phyloP scores from a whole-genome alignment of 2,329 filamentous ascomycete species.

The Pseudocercospora musae region DNA sequence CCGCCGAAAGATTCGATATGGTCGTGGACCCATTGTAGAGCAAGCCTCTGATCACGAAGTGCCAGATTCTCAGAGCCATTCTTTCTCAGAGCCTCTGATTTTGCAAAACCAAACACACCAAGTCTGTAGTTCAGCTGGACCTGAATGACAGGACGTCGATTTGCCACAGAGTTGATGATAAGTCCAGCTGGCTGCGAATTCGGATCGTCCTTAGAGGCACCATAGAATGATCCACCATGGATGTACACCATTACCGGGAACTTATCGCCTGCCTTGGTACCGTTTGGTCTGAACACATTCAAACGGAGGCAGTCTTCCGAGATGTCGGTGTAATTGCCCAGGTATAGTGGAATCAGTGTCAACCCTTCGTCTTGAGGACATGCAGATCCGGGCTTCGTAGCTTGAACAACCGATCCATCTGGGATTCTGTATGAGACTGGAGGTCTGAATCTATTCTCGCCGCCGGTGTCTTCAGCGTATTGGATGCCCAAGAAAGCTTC shows the following conservation, averaged over 20 bases:
- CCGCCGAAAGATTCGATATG: slow-evolving; percentile 61
- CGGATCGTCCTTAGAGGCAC: slow-evolving; percentile 30
- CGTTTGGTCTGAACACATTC: slow-evolving; percentile 26
- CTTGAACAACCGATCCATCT: background rate
- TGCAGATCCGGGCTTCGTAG: background rate
- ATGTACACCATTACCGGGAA: slow-evolving; percentile 40
- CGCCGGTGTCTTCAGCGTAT: slow-evolving; percentile 32
- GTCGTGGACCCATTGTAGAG: slow-evolving; percentile 58
- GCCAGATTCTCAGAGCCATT: slow-evolving; percentile 39
- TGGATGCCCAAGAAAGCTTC: slow-evolving; percentile 34
- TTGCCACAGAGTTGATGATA: slow-evolving; percentile 46
- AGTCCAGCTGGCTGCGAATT: slow-evolving; percentile 45
- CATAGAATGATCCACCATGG: slow-evolving; percentile 25
- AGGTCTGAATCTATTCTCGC: slow-evolving; percentile 30
- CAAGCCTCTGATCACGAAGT: slow-evolving; percentile 58
- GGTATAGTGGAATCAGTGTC: slow-evolving; percentile 6
- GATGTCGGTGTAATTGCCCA: slow-evolving; percentile 15
- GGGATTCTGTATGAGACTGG: slow-evolving; percentile 20
- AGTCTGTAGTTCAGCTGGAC: slow-evolving; percentile 33
- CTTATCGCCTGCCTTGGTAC: slow-evolving; percentile 23
- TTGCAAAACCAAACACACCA: slow-evolving; percentile 40
- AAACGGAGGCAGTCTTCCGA: slow-evolving; percentile 34
- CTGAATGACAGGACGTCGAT: slow-evolving; percentile 40
- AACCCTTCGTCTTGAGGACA: background rate
- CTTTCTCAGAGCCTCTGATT: slow-evolving; percentile 33